phyloP scores from a whole-genome alignment of 2,329 filamentous ascomycete species.

The Penicillium sp. region DNA sequence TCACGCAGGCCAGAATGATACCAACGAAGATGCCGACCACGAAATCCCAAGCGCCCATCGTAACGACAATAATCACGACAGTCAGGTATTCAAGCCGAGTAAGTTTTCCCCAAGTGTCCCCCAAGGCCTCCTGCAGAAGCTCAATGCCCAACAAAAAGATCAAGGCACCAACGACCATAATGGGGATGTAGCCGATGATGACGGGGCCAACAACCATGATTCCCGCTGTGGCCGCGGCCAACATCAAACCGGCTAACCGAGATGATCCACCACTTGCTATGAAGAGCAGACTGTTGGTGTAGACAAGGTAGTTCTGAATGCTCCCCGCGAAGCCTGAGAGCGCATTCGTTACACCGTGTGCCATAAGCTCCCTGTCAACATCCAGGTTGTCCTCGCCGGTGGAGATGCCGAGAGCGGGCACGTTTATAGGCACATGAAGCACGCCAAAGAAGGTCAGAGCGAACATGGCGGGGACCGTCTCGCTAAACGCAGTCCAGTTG shows the following conservation, averaged over 20 bases:
- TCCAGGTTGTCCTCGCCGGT: conserved; percentile 89
- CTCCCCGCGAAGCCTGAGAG: conserved; percentile 82
- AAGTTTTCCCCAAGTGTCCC: conserved; percentile 82
- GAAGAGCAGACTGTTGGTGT: conserved; percentile 96
- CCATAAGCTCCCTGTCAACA: conserved; percentile 83
- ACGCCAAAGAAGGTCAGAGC: conserved; percentile 96
- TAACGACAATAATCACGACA: conserved; percentile 80
- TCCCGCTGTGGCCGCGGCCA: conserved; percentile 73
- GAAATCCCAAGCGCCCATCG: conserved; percentile 97
- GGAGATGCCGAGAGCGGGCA: conserved; percentile 85
- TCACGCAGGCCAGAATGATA: conserved; percentile 85
- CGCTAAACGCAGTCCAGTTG: conserved; percentile 75
- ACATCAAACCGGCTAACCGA: conserved; percentile 77
- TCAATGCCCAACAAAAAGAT: conserved; percentile 96
- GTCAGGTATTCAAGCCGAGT: conserved; percentile 86
- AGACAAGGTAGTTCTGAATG: conserved; percentile 94
- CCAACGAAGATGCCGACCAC: conserved; percentile 90
- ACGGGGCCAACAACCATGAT: conserved; percentile 82
- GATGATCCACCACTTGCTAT: conserved; percentile 87
- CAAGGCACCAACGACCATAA: conserved; percentile 92
- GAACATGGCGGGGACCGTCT: conserved; percentile 90
- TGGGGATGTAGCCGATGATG: conserved; percentile 88
- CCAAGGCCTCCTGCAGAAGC: conserved; percentile 80
- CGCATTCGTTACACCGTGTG: conserved; percentile 90
- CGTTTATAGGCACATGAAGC: conserved; percentile 95